Percentiles rank a stretch among this genome's conserved stretches.
phyloP scores from a whole-genome alignment of 495 filamentous ascomycete genomes.

The Astrothelium macrocarpum region DNA sequence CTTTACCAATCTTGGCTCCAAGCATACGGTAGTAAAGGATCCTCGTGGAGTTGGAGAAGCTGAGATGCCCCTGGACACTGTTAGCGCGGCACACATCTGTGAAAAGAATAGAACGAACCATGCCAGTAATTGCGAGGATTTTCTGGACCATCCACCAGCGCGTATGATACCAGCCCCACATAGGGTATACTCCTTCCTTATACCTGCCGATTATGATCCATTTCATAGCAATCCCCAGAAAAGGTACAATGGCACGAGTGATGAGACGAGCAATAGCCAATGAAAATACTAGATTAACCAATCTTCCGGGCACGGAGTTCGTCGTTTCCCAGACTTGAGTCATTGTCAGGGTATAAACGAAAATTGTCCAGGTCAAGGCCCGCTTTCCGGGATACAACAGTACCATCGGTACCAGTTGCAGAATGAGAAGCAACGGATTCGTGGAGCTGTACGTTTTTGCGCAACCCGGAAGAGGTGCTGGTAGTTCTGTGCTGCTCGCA shows the following conservation, averaged over 20 bases:
- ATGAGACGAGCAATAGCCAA: conserved; percentile 27
- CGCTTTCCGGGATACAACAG: conserved; percentile 33
- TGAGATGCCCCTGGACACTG: conserved; percentile 25
- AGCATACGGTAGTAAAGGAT: conserved; percentile 36
- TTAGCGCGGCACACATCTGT: not conserved
- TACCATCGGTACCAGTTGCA: conserved; percentile 33
- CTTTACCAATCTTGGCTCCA: conserved; percentile 36
- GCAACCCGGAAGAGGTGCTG: conserved; percentile 18
- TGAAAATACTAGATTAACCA: conserved; percentile 30
- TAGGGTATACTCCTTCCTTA: conserved; percentile 37
- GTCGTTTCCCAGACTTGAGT: conserved; percentile 22
- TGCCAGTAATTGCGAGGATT: conserved; percentile 32
- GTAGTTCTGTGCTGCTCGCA: not conserved
- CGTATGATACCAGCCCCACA: conserved; percentile 42
- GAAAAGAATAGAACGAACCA: conserved; percentile 9
- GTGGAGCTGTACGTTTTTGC: conserved; percentile 34
- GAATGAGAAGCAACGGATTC: conserved; percentile 29
- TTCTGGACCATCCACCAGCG: conserved; percentile 43
- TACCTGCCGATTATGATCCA: conserved; percentile 39
- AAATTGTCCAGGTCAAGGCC: conserved; percentile 35
- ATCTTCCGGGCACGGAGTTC: conserved; percentile 24
- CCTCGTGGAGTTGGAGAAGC: conserved; percentile 25
- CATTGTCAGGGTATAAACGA: conserved; percentile 29
- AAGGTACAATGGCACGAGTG: conserved; percentile 25
- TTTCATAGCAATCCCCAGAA: conserved; percentile 34